Base-by-base conservation (phyloP, 495 filamentous ascomycete genomes). In the Friedmanniomyces endolithicus region DNA sequence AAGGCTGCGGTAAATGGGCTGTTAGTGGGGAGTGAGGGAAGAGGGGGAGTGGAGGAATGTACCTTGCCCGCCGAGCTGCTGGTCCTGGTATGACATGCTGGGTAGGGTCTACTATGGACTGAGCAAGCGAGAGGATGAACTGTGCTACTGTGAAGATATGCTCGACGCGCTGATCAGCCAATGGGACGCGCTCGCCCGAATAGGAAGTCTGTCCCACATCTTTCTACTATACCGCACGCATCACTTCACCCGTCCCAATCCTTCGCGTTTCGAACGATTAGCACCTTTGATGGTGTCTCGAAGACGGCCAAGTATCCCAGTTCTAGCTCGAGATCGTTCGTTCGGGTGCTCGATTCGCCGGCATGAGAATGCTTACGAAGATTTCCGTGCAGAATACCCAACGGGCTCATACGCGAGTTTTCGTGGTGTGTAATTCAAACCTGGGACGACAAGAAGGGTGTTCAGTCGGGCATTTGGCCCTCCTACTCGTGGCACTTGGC, bases 1-100 rank as follows among this genome's bases (percentile, higher is more conserved):
- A 92, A 90, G 72, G 85, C 89, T 94, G 37, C 41, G 12, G 41
- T 41, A 11, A 48, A 14, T 19, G 27, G 3, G 27, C 12, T 22
- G 23, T 39, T 40, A 29, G 22, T 25, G 3, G 22, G 1, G 46
- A 23, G 23, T 23, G 16, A 14, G 17, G 31, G 22, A 12, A 20
- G 8, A 16, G 31, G 33, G 8, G 16, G 31, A 19, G 9, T 23
- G 52, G 9, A 31, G 9, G 27, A 41, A 12, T 33, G 11, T 57
- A 51, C 48, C 55, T 25, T 43, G 16, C 20, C 47, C 55, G 16
- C 48, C 55, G 16, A 57, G 40, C n/a, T 47, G 47, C 19, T 22
- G 19, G 11, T 35, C 4, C 2, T n/a, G 17, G 29, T 41, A 58
- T 11, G 29, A 48, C 43, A 47, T 53, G n/a, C 27, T 54, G 24